Base-by-base conservation (phyloP, 345 rosid species). In the Lepidium didymum region DNA sequence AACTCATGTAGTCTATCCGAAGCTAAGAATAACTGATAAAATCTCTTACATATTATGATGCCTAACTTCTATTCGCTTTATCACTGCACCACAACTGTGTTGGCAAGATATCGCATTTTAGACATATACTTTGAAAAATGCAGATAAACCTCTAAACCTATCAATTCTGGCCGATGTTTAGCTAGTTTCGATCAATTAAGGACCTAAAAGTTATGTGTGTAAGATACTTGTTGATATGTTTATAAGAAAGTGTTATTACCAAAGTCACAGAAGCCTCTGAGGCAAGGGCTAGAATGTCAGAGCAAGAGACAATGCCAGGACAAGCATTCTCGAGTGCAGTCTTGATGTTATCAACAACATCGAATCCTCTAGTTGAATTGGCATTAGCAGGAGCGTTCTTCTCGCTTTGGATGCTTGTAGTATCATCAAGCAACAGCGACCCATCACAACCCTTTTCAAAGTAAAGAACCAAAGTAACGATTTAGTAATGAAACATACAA, bases 241-340 rank as follows among this genome's bases (percentile, higher is more conserved):
- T 27, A 4, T 7, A 60, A 49, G 59, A 47, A 38, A 45, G 42
- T 34, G 52, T 15, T 13, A 58, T 64, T 73, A 87, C 96, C 88
- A 82, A 64, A 62, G 80, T 74, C 54, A 90, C 90, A 3, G 88
- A 73, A 15, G 86, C 69, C 64, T 87, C 82, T 0, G 94, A 79
- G 1, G 94, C 86, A 13, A 90, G 69, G 46, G 96, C 89, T 4
- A 89, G 81, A 50, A 89, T 49, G 72, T 89, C 96, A 5, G 96
- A 85, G 51, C 96, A 90, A 36, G 94, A 90, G 52, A 90, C 96
- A 44, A 83, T 62, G 5, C 87, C 87, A 1, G 92, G 84, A 56
- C 96, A 90, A 49, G 86, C 70, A 18, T 68, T 81, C 55, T 90
- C 96, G 1, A 86, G 72, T 5, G 89, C 85, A 6, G 86, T 78